A percentile compares a stretch with the other conserved stretches of the same genome.
Evolutionary conservation across 139 green algal genomes (phyloP).

Genomic region (Picochlorum sp.): DNA sequence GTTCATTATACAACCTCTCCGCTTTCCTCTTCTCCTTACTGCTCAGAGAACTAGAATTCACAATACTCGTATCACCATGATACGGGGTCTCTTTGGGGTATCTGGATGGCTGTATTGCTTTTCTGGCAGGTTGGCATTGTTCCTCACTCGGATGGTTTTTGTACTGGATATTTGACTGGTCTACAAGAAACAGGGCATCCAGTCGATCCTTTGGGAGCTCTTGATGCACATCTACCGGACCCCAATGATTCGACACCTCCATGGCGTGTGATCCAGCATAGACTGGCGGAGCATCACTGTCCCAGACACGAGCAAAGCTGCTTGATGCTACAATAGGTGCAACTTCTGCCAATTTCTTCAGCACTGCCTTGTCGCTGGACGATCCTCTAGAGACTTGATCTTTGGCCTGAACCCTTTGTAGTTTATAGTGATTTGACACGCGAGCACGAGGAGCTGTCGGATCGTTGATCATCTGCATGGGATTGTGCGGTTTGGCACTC

Average conservation of each 20-base stretch:
- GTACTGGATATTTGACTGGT: not conserved
- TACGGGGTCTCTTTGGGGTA: no score
- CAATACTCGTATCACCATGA: no score
- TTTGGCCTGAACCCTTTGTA: not conserved
- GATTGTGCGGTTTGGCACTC: no score
- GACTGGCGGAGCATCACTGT: slow-evolving; percentile 15
- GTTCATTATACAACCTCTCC: not conserved
- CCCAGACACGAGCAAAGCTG: slow-evolving; percentile 29
- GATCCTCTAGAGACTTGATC: not conserved
- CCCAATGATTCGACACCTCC: slow-evolving; percentile 45
- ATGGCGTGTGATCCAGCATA: slow-evolving; percentile 33
- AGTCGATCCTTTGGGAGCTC: slow-evolving; percentile 32
- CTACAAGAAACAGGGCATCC: slow-evolving; percentile 25
- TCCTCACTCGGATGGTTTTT: not conserved
- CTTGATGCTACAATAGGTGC: slow-evolving; percentile 31
- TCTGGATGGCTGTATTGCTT: no score
- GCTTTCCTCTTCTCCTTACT: not conserved
- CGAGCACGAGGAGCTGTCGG: no score
- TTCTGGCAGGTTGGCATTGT: no score
- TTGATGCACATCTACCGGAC: slow-evolving; percentile 29
- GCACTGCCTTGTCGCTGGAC: not conserved
- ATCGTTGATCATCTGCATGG: no score
- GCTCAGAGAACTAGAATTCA: no score
- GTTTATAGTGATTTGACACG: not conserved
- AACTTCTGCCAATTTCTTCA: slow-evolving; percentile 5